These are phyloP conservation scores for Madurella fahalii DNA, from an alignment of 2,329 filamentous ascomycete genomes.

Conservation along the genomic window DNA sequence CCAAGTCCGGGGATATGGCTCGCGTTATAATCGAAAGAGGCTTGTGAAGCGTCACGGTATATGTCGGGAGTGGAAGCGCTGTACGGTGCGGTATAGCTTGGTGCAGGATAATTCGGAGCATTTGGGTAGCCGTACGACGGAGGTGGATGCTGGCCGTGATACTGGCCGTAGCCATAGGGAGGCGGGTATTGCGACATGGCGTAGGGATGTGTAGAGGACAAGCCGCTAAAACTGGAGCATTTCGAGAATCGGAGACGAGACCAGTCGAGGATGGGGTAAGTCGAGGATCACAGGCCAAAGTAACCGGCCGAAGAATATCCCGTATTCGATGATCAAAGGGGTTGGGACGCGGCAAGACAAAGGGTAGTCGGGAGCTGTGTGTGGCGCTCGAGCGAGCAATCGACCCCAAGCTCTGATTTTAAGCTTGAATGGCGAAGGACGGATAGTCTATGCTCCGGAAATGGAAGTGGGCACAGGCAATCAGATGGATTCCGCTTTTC, in stretches of 20 bases:
- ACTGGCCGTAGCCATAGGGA: constrained; percentile 33
- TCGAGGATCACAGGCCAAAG: too few species aligned
- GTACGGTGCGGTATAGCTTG: constrained; percentile 14
- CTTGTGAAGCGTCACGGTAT: constrained; percentile 27
- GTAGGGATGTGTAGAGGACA: not conserved
- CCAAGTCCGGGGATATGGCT: constrained; percentile 39
- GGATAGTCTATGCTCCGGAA: too few species aligned
- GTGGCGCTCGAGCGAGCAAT: too few species aligned
- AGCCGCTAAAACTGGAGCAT: constrained; percentile 6
- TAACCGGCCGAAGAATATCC: too few species aligned
- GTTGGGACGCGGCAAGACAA: too few species aligned
- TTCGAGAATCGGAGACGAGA: not conserved
- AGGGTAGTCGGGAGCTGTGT: too few species aligned
- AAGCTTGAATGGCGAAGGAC: too few species aligned
- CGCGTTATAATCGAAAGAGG: constrained; percentile 37
- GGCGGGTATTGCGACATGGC: constrained; percentile 39
- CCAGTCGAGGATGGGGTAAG: too few species aligned
- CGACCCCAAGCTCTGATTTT: too few species aligned
- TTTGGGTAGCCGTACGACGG: constrained; percentile 27
- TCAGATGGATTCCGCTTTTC: too few species aligned
- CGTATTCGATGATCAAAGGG: too few species aligned
- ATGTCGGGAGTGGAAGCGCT: constrained; percentile 13
- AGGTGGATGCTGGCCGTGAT: constrained; percentile 27
- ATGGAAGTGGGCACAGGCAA: too few species aligned
- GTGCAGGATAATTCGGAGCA: constrained; percentile 15